A percentile compares a stretch with the other conserved stretches of the same genome.
phyloP scores from a whole-genome alignment of 768 basidiomycete genomes.

The Sarcomyxa edulis region DNA sequence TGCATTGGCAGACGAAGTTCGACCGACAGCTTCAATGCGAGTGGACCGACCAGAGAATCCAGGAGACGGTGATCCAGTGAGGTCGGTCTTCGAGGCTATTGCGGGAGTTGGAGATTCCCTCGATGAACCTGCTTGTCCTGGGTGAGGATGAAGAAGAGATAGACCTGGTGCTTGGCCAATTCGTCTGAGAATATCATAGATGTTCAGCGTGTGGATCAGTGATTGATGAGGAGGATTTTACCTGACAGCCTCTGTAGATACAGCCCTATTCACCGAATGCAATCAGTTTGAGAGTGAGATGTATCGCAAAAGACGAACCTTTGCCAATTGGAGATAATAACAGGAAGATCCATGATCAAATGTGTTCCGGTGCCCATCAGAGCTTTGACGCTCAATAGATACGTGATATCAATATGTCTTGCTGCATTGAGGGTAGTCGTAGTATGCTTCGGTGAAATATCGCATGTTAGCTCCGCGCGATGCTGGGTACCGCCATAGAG shows the following conservation, averaged over 20 bases:
- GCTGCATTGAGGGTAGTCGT: slow-evolving; percentile 80
- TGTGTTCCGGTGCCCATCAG: slow-evolving; percentile 64
- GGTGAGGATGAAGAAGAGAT: slow-evolving; percentile 34
- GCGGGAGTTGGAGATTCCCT: not conserved
- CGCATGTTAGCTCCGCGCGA: slow-evolving; percentile 67
- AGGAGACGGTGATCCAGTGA: not conserved
- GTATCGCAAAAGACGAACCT: slow-evolving; percentile 40
- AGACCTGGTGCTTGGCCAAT: slow-evolving; percentile 43
- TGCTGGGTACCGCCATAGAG: slow-evolving; percentile 69
- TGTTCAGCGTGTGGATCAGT: not conserved
- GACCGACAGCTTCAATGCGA: too few relatives aligned
- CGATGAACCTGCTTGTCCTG: too few relatives aligned
- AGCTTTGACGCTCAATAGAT: slow-evolving; percentile 72
- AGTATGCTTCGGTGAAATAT: slow-evolving; percentile 68
- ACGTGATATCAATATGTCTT: slow-evolving; percentile 81
- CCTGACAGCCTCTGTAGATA: slow-evolving; percentile 68
- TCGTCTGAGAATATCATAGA: slow-evolving; percentile 30
- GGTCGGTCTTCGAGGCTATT: not conserved
- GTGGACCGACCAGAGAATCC: too few relatives aligned
- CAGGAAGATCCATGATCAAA: slow-evolving; percentile 67
- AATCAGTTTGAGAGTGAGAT: slow-evolving; percentile 3
- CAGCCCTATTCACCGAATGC: slow-evolving; percentile 38
- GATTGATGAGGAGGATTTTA: slow-evolving; percentile 21
- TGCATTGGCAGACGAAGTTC: too few relatives aligned
- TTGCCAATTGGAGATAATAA: slow-evolving; percentile 84